phyloP scores from a whole-genome alignment of 2,329 filamentous ascomycete species.

The Sphaerulina vaccinii region DNA sequence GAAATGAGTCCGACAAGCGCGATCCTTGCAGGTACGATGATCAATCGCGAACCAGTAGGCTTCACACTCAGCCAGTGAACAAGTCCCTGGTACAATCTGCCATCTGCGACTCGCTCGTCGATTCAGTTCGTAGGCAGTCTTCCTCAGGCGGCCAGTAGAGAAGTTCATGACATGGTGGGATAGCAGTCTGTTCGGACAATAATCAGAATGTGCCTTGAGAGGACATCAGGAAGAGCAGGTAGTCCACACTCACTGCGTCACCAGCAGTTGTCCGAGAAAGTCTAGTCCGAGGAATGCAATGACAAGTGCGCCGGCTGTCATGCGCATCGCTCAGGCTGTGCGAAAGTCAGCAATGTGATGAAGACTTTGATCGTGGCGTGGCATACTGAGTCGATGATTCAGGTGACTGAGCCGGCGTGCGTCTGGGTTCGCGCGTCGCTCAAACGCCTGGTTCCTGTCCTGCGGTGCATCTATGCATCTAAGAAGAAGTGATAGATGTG shows the following conservation, averaged over 20 bases:
- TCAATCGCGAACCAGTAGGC: constrained; percentile 10
- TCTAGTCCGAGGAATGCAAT: constrained; percentile 9
- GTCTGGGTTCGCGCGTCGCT: neutral
- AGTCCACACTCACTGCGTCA: neutral
- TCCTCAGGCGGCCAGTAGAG: constrained; percentile 3
- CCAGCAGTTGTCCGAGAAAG: constrained; percentile 4
- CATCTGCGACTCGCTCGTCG: constrained; percentile 3
- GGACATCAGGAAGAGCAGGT: neutral
- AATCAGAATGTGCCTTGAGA: neutral
- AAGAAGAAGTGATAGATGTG: too few species aligned
- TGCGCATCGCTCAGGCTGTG: constrained; percentile 2
- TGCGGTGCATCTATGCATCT: neutral
- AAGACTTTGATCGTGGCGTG: too few species aligned
- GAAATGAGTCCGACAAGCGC: constrained; percentile 2
- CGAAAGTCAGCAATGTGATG: neutral
- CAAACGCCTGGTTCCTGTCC: neutral
- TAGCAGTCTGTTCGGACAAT: neutral
- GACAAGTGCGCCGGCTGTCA: constrained; percentile 7
- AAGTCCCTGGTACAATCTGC: constrained; percentile 8
- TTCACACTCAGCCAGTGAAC: constrained; percentile 5
- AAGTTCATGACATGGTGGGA: constrained; percentile 9
- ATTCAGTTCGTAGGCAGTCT: constrained; percentile 1
- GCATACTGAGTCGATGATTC: too few species aligned
- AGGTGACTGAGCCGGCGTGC: neutral
- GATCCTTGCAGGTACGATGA: neutral